Evolutionary conservation across 768 basidiomycete species (phyloP).

Genomic region (Leccinum rimulosum): DNA sequence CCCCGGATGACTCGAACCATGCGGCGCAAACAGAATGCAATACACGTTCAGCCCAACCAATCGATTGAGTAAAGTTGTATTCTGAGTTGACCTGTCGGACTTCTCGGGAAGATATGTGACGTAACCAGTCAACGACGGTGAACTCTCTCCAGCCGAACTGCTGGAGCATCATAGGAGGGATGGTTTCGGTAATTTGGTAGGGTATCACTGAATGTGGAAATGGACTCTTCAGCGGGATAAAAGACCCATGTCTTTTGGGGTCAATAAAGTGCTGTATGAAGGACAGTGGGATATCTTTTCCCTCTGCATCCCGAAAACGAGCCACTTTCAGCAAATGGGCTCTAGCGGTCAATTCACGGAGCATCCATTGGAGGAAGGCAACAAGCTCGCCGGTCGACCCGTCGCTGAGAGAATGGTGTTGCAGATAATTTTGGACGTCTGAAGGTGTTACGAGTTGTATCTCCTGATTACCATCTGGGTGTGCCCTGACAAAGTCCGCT

Average conservation of each 20-base stretch:
- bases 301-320: constrained; percentile 45
- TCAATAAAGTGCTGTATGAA: constrained; percentile 67
- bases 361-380: constrained; percentile 8
- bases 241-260: constrained; percentile 12
- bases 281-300: constrained; percentile 60
- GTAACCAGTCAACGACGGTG: constrained; percentile 67
- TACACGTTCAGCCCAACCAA: no score
- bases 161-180: constrained; percentile 49
- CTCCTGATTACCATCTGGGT: background rate
- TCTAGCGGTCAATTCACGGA: background rate
- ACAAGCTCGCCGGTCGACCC: background rate
- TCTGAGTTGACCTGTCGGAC: constrained; percentile 40
- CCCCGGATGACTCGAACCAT: no score
- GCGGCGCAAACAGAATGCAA: no score
- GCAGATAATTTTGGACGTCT: constrained; percentile 2
- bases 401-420: background rate
- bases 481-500: constrained; percentile 40
- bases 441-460: background rate
- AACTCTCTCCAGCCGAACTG: constrained; percentile 79
- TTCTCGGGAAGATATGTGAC: constrained; percentile 50
- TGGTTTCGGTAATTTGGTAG: constrained; percentile 53
- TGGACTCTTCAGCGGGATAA: constrained; percentile 45
- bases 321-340: background rate
- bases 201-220: constrained; percentile 34
- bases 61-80: constrained; percentile 37